These are phyloP conservation scores for Corylus heterophylla DNA, from an alignment of 306 rosid species.

Conservation along the genomic window DNA sequence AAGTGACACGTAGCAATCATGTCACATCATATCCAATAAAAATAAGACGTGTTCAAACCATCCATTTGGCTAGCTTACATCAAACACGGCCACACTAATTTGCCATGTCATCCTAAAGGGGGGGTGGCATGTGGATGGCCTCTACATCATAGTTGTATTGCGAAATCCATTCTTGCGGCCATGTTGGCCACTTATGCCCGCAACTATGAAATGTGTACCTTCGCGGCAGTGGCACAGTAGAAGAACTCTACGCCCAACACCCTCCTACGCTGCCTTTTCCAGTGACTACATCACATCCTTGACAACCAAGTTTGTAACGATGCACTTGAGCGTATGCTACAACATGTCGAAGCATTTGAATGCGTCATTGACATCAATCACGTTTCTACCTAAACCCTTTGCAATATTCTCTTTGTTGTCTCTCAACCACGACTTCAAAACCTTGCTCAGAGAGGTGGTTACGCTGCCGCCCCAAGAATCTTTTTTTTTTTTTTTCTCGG, in stretches of 20 bases:
- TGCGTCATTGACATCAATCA: slow-evolving; percentile 48
- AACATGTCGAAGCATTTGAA: slow-evolving; percentile 67
- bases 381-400: slow-evolving; percentile 28
- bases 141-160: slow-evolving; percentile 41
- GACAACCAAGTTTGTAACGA: slow-evolving; percentile 36
- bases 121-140: not conserved
- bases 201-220: slow-evolving; percentile 82
- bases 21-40: too few relatives aligned
- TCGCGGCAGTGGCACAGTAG: slow-evolving; percentile 61
- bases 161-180: slow-evolving; percentile 53
- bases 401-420: slow-evolving; percentile 63
- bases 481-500: too few relatives aligned
- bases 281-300: slow-evolving; percentile 75
- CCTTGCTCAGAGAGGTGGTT: slow-evolving; percentile 30
- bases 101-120: too few relatives aligned
- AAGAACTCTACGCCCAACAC: slow-evolving; percentile 9
- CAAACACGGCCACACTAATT: too few relatives aligned
- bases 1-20: too few relatives aligned
- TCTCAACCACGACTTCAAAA: slow-evolving; percentile 72
- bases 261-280: slow-evolving; percentile 28
- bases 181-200: slow-evolving; percentile 85
- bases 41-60: too few relatives aligned
- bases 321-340: slow-evolving; percentile 74
- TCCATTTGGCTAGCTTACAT: too few relatives aligned
- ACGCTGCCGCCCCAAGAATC: too few relatives aligned